Evolutionary conservation across 129 eudicot genomes (phyloP), one percentile per base, ranked within the genome.

Genomic region (Tagetes erecta): DNA sequence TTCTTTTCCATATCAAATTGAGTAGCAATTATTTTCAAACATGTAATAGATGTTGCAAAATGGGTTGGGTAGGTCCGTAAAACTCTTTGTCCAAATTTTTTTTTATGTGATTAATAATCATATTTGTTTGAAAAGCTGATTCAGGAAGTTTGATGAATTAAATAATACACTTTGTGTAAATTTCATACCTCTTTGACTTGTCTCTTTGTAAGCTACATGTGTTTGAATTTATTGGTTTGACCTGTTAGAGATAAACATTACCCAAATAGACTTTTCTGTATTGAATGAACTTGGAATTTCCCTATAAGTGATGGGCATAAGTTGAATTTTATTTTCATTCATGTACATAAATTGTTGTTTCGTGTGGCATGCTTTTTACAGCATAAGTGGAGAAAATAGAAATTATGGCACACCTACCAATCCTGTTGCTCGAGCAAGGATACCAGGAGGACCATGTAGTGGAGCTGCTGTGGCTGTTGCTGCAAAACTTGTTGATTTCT

Each of bases 401-500:
- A 88, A 91, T 60, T 88, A 81, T 73, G 99, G 79, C 64, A 77
- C 90, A 31, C 97, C 99, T 38, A 88, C 89, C 53, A 94, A 94
- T 82, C 93, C 97, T 37, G 72, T 84, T 67, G 82, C 91, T 78
- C 87, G 86, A 75, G 83, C 87, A 56, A 85, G 89, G 65, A 56
- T 90, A 70, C 96, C 98, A 27, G 98, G 98, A 76, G 98, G 98
- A 47, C 83, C 98, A 67, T 94, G 89, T 55, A 84, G 98, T 83
- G 98, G 98, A 57, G 91, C 97, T 81, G 96, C 98, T 80, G 98
- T 94, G 14, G 92, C 93, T 68, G 97, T 94, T 8, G 91, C 98
- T 81, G 96, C 98, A 38, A 82, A 85, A 64, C 78, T 90, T 40
- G 98, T 83, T 83, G 96, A 94, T 74, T 90, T 94, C 64, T 85